Conservation (phyloP, 2,329 filamentous ascomycete species). For the Exophiala alcalophila region DNA sequence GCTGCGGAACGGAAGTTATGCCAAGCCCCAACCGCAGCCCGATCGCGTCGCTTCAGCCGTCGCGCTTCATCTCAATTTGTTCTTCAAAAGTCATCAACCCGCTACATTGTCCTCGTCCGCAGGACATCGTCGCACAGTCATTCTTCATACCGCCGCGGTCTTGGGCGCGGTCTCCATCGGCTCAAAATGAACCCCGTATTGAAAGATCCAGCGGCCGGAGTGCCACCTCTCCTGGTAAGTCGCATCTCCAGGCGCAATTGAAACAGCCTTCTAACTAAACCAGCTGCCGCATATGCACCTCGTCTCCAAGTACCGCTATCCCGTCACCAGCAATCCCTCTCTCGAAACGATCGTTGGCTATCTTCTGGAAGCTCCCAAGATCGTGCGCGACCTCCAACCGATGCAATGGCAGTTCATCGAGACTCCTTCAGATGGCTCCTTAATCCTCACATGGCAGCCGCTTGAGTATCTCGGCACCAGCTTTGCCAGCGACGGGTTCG, state of each 20-base stretch:
- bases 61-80: background rate
- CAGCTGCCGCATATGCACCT: slow-evolving; percentile 88
- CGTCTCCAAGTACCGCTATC: slow-evolving; percentile 78
- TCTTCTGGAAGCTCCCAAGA: slow-evolving; percentile 77
- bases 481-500: slow-evolving; percentile 86
- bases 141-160: background rate
- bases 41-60: slow-evolving; percentile 1
- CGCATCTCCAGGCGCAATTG: slow-evolving; percentile 3
- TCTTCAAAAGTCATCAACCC: no score
- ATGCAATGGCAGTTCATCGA: slow-evolving; percentile 94
- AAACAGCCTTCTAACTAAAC: slow-evolving; percentile 12
- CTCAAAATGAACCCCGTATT: slow-evolving; percentile 29
- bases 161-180: background rate
- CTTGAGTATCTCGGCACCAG: slow-evolving; percentile 65
- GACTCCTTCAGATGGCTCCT: slow-evolving; percentile 73
- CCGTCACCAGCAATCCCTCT: slow-evolving; percentile 66
- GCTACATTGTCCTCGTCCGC: background rate
- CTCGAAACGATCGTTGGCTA: slow-evolving; percentile 77
- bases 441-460: slow-evolving; percentile 88
- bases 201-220: slow-evolving; percentile 49
- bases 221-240: slow-evolving; percentile 45
- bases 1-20: no score
- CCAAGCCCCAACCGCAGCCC: slow-evolving; percentile 3
- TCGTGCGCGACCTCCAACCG: slow-evolving; percentile 77
- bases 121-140: background rate